These are phyloP conservation scores for Coniophora puteana DNA, from an alignment of 1,284 basidiomycete genomes.

Conservation along the genomic window DNA sequence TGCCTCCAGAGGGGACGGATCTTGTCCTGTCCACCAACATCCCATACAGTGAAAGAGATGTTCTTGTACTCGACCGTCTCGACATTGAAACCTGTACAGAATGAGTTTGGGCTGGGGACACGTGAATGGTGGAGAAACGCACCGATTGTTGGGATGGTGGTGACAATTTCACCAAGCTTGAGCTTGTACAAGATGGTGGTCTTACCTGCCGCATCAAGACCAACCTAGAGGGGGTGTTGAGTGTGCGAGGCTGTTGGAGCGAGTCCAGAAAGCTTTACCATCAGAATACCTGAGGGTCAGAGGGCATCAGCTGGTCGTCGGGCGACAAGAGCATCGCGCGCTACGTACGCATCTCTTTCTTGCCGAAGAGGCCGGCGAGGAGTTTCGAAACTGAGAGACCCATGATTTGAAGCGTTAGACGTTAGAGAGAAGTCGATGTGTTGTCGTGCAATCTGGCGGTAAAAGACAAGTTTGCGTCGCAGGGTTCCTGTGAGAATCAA, in stretches of 20 bases:
- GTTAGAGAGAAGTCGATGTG: slow-evolving; percentile 30
- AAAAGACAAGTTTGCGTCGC: slow-evolving; percentile 34
- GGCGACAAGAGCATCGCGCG: slow-evolving; percentile 22
- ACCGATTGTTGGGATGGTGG: slow-evolving; percentile 99
- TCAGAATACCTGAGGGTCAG: slow-evolving; percentile 65
- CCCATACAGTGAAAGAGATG: slow-evolving; percentile 90
- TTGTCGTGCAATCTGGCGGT: slow-evolving; percentile 31
- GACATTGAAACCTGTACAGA: slow-evolving; percentile 88
- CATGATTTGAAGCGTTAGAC: slow-evolving; percentile 51
- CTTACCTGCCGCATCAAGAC: slow-evolving; percentile 97
- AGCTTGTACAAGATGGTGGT: slow-evolving; percentile 98
- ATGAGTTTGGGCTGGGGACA: slow-evolving; percentile 21
- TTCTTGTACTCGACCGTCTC: slow-evolving; percentile 95
- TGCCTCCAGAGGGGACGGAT: slow-evolving; percentile 96
- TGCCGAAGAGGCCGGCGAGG: slow-evolving; percentile 90
- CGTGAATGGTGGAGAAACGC: slow-evolving; percentile 32
- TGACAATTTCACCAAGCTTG: slow-evolving; percentile 98
- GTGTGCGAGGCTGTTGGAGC: slow-evolving; percentile 9
- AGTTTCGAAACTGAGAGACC: slow-evolving; percentile 84
- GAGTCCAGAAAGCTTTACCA: slow-evolving; percentile 39
- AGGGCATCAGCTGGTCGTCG: slow-evolving; percentile 34
- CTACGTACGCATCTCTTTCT: slow-evolving; percentile 98
- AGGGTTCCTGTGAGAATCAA: slow-evolving; percentile 27
- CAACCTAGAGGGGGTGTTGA: slow-evolving; percentile 54
- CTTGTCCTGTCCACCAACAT: slow-evolving; percentile 88